phyloP scores from a whole-genome alignment of 2,329 filamentous ascomycete genomes.

The Diaporthe nobilis region DNA sequence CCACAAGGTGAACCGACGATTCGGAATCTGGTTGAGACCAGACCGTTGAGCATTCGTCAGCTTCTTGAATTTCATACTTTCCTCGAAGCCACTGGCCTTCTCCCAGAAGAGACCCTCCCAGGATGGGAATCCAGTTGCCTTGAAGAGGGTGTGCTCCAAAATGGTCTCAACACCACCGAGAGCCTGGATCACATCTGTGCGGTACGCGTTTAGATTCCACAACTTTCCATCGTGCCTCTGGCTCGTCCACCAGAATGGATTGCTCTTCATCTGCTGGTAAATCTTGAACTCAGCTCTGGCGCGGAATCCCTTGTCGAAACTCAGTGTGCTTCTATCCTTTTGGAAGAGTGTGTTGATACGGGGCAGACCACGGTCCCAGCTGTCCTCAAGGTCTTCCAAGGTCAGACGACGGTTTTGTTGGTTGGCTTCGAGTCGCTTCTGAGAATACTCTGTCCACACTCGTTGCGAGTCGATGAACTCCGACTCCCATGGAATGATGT shows the following conservation, averaged over 20 bases:
- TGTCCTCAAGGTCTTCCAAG: conserved; percentile 96
- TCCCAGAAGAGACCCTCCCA: conserved; percentile 99
- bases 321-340: conserved; percentile 95
- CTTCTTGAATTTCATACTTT: conserved; percentile 97
- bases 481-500: conserved; percentile 99
- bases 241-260: conserved; percentile 99
- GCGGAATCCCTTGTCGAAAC: conserved; percentile 98
- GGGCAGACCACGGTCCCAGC: conserved; percentile 96
- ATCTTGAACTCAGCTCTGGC: conserved; percentile 78
- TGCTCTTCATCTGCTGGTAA: conserved; percentile 94
- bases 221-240: conserved; percentile 97
- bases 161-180: conserved; percentile 98
- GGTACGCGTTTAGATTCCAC: conserved; percentile 96
- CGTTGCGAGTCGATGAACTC: conserved; percentile 99
- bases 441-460: conserved; percentile 99
- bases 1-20: conserved; percentile 98
- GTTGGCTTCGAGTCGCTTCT: conserved; percentile 96
- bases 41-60: conserved; percentile 96
- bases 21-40: conserved; percentile 98
- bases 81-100: conserved; percentile 59
- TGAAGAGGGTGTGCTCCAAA: conserved; percentile 95
- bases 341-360: conserved; percentile 99
- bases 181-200: conserved; percentile 97
- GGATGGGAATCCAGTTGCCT: conserved; percentile 94
- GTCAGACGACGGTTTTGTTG: conserved; percentile 96